These are phyloP conservation scores for Hortaea werneckii DNA, from an alignment of 2,329 filamentous ascomycete species.

Conservation along the genomic window DNA sequence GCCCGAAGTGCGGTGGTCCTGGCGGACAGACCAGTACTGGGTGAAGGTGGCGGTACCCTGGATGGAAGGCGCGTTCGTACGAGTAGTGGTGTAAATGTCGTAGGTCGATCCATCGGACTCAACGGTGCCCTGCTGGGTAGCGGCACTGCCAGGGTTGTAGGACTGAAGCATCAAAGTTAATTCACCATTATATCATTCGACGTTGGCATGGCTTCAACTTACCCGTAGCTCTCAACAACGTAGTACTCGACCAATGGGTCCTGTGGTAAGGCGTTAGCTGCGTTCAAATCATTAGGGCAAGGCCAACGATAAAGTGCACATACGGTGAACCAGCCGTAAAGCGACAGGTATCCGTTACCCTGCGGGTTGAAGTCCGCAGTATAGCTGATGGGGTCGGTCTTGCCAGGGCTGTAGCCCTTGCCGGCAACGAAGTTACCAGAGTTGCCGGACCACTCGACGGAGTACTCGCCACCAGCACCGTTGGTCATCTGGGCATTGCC, in stretches of 20 bases:
- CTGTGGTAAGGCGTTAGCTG: no score
- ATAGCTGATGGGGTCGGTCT: neutral
- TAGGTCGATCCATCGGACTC: neutral
- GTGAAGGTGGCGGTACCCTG: slow-evolving; percentile 44
- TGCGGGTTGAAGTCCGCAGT: neutral
- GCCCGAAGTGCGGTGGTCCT: slow-evolving; percentile 40
- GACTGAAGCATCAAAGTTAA: neutral
- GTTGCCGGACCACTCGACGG: slow-evolving; percentile 1
- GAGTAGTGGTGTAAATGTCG: neutral
- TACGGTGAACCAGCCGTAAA: neutral
- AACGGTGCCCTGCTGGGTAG: slow-evolving; percentile 25
- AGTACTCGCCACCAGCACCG: neutral
- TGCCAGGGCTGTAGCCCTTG: slow-evolving; percentile 1
- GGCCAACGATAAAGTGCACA: no score
- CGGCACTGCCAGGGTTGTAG: slow-evolving; percentile 26
- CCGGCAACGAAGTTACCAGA: slow-evolving; percentile 20
- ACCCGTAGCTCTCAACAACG: neutral
- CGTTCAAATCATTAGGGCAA: no score
- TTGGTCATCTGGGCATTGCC: slow-evolving; percentile 38
- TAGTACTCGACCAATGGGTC: neutral
- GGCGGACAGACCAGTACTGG: slow-evolving; percentile 43
- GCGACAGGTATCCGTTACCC: neutral
- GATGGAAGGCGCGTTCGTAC: slow-evolving; percentile 35
- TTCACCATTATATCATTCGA: neutral
- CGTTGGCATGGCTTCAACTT: neutral